phyloP scores from a whole-genome alignment of 1,284 basidiomycete genomes.

The Pseudozyma thailandica region DNA sequence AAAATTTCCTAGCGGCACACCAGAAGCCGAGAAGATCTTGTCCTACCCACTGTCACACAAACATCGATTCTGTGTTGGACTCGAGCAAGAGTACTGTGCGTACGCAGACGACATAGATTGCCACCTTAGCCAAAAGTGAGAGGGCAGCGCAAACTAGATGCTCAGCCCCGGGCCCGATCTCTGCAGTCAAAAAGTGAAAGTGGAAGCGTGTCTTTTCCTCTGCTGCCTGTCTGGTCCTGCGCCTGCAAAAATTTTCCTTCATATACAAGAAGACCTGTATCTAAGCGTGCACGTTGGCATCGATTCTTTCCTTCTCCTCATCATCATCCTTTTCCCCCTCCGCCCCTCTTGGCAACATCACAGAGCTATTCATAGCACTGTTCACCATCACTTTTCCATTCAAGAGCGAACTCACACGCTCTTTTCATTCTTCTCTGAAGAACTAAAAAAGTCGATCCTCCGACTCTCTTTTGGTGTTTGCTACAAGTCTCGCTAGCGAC shows the following conservation, averaged over 20 bases:
- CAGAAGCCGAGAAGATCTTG: constrained; percentile 18
- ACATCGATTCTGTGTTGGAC: not conserved
- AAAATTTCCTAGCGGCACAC: not conserved
- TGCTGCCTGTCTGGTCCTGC: not conserved
- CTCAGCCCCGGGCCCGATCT: constrained; percentile 10
- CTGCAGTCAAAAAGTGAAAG: no score
- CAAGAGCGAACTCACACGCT: constrained; percentile 26
- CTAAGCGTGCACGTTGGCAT: constrained; percentile 7
- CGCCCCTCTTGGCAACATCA: constrained; percentile 31
- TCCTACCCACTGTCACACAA: constrained; percentile 2
- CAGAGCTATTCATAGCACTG: constrained; percentile 50
- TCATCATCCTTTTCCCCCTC: constrained; percentile 28
- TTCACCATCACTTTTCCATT: constrained; percentile 12
- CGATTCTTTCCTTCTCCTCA: constrained; percentile 4
- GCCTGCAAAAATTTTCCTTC: constrained; percentile 39
- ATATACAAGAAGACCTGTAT: constrained; percentile 1
- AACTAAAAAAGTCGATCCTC: constrained; percentile 36
- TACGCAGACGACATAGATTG: no score
- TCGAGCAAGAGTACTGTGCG: no score
- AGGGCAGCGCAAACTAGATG: no score
- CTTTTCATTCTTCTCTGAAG: constrained; percentile 29
- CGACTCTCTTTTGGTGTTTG: constrained; percentile 28
- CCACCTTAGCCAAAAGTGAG: no score
- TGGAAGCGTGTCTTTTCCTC: no score
- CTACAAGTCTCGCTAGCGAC: constrained; percentile 22